Evolutionary conservation across 371 early-diverging fungal species (phyloP), one percentile per base, ranked within the genome.

Genomic region (Globomyces sp.): DNA sequence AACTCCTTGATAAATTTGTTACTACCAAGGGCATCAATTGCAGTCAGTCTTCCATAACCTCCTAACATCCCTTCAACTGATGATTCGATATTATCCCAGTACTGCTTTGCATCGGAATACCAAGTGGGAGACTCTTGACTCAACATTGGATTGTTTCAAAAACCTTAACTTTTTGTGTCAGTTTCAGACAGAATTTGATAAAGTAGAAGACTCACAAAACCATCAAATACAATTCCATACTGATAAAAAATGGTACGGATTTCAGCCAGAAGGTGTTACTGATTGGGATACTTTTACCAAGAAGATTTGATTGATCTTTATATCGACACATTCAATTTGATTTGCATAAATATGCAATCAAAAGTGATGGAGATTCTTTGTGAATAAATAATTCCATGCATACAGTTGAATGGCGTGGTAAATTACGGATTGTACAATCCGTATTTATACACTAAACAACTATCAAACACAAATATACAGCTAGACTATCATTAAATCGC

Each of bases 61-160:
- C 96, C 96, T 0, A 94, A 84, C 89, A 94, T 91, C 48, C 94
- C 94, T 67, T 92, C 84, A 40, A 90, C 85, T 9, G 88, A 90
- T 3, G 95, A 47, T 69, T 70, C 68, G 11, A 73, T 65, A 1
- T 43, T 58, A 44, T 86, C 82, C 96, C 96, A 95, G 76, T 95
- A 95, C 52, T 79, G 81, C 69, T 90, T 89, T 1, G 96, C 96
- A 68, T 95, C 92, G 10, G 76, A 77, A 75, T 95, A 95, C 91
- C 92, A 94, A 34, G 64, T 51, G 6, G 46, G 48, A 37, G 34
- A 39, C 34, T 49, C 37, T 41, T 60, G 60, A 37, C 37, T 37
- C 60, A 47, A 34, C 48, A 60, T 46, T 36, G 10, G 10, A 39
- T n/a, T 46, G 60, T 9, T 42, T 8, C 39, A 44, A 60, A 60